A percentile compares a stretch with the other conserved stretches of the same genome.
Evolutionary conservation across 371 early-diverging fungal genomes (phyloP).

Genomic region (Mucor mucedo): DNA sequence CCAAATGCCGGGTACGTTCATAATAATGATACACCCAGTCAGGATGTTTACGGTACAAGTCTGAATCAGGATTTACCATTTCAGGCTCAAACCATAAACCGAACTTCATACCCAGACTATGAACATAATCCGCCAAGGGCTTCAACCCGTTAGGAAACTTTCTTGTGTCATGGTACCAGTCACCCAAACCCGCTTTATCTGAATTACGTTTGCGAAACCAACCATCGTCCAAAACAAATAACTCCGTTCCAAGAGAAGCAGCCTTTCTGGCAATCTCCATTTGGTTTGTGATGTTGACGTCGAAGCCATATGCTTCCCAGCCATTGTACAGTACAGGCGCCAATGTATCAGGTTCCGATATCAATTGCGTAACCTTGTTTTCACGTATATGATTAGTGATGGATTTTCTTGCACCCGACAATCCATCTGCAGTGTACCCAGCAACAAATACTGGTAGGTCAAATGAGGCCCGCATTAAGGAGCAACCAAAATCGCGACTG

Average conservation of each 20-base stretch:
- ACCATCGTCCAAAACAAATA: constrained; percentile 63
- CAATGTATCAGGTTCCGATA: not conserved
- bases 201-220: constrained; percentile 47
- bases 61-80: constrained; percentile 47
- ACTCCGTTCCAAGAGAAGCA: constrained; percentile 42
- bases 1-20: constrained; percentile 30
- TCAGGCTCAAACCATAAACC: constrained; percentile 67
- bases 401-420: constrained; percentile 39
- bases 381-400: constrained; percentile 30
- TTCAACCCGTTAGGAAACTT: constrained; percentile 61
- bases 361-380: constrained; percentile 12
- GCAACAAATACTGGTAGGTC: constrained; percentile 30
- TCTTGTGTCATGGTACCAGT: constrained; percentile 49
- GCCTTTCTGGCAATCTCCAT: constrained; percentile 31
- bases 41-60: constrained; percentile 49
- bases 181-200: constrained; percentile 56
- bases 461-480: constrained; percentile 9
- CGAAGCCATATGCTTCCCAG: constrained; percentile 52
- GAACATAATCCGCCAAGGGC: constrained; percentile 49
- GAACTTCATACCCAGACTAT: constrained; percentile 51
- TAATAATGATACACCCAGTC: constrained; percentile 48
- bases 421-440: constrained; percentile 36
- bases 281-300: constrained; percentile 36
- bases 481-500: constrained; percentile 36
- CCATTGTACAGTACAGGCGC: constrained; percentile 47